Evolutionary conservation across 768 basidiomycete genomes (phyloP).

Genomic region (Amyloporia xantha): DNA sequence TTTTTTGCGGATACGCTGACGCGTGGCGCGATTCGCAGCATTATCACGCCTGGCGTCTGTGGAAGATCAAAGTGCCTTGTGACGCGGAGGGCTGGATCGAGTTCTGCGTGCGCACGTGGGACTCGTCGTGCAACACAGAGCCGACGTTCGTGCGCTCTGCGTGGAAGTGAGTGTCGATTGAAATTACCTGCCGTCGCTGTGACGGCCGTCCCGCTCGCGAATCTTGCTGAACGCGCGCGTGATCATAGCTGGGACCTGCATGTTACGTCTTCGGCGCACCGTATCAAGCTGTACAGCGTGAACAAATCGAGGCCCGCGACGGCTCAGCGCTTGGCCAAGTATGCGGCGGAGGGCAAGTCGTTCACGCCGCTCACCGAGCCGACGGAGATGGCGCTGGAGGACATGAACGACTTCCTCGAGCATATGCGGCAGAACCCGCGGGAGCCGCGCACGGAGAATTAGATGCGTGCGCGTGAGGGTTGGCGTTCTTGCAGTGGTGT

Average conservation of each 20-base stretch:
- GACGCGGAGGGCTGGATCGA: slow-evolving; percentile 53
- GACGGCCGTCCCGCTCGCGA: neutral
- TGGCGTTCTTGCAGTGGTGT: neutral
- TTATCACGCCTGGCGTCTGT: slow-evolving; percentile 49
- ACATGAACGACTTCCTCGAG: slow-evolving; percentile 17
- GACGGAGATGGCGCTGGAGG: slow-evolving; percentile 24
- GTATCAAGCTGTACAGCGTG: slow-evolving; percentile 50
- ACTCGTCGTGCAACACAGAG: slow-evolving; percentile 52
- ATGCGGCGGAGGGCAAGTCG: slow-evolving; percentile 31
- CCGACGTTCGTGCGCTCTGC: slow-evolving; percentile 48
- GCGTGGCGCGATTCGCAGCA: slow-evolving; percentile 29
- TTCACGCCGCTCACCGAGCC: slow-evolving; percentile 38
- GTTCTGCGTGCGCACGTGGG: slow-evolving; percentile 50
- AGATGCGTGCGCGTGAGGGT: neutral
- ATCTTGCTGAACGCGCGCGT: neutral
- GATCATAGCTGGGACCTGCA: slow-evolving; percentile 46
- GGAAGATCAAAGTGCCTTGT: slow-evolving; percentile 44
- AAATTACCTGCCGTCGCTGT: neutral
- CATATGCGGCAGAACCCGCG: slow-evolving; percentile 15
- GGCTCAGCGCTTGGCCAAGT: slow-evolving; percentile 33
- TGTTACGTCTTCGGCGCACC: slow-evolving; percentile 46
- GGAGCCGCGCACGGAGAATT: slow-evolving; percentile 10
- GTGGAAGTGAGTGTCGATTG: slow-evolving; percentile 44
- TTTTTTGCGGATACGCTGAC: too few relatives aligned
- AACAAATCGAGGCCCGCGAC: slow-evolving; percentile 38